Conservation (phyloP, 306 rosid species). For the Citrullus mucosospermus region DNA sequence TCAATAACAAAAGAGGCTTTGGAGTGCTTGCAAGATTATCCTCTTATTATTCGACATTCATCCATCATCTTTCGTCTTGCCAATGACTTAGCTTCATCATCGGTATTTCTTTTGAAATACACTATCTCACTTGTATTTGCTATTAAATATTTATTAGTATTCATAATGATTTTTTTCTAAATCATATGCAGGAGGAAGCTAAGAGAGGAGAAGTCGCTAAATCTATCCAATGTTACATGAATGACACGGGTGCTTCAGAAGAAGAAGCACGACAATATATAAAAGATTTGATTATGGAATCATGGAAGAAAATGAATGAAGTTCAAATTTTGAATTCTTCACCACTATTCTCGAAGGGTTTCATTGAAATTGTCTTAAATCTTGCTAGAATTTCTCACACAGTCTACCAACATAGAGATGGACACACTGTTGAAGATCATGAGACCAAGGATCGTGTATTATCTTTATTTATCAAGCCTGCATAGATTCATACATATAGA, state of each 20-base stretch:
- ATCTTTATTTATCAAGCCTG: neutral
- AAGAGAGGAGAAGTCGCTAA: constrained; percentile 16
- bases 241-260: constrained; percentile 14
- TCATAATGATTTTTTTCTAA: neutral
- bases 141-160: neutral
- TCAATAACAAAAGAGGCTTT: constrained; percentile 3
- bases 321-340: neutral
- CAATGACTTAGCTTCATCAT: constrained; percentile 18
- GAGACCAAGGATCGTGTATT: neutral
- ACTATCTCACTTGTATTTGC: too few relatives aligned
- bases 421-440: neutral
- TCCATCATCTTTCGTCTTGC: constrained; percentile 8
- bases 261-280: constrained; percentile 9
- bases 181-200: neutral
- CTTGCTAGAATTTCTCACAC: constrained; percentile 3
- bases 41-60: neutral
- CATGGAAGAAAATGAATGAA: constrained; percentile 18
- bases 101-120: neutral
- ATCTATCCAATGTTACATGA: constrained; percentile 27
- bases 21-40: neutral
- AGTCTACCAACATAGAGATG: constrained; percentile 7
- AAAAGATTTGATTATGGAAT: neutral
- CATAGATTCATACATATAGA: neutral
- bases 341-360: neutral
- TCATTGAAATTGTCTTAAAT: neutral